Base-by-base conservation (phyloP, 805 yeast genomes). In the Schizosaccharomyces octosporus region DNA sequence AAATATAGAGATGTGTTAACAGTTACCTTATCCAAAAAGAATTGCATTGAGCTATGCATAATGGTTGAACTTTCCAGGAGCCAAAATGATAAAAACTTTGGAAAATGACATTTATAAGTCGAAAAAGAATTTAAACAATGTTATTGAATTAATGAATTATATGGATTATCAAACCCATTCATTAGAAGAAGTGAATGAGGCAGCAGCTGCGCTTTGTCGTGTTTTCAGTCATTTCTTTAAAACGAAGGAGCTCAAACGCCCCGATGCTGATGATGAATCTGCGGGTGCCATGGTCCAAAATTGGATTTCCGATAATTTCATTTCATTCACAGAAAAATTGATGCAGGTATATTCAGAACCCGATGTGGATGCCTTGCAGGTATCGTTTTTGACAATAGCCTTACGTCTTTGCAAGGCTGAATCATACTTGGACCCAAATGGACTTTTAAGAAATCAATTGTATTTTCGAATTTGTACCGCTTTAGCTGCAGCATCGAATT, bases 221-320 rank as follows among this genome's bases (percentile, higher is more conserved):
- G 67, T 76, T 9, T 84, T 83, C 67, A 78, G 78, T 62, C 68
- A 71, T 45, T 69, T 83, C 36, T 71, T 79, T 48, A 70, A 74
- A 57, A 70, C 74, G 3, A 77, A 76, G 0, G 67, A 70, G 21
- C 67, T 83, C 51, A 67, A 67, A 3, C 64, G 62, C n/a, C 48
- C 66, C 3, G 60, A 64, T 55, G 81, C 77, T 43, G 77, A 32
- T 21, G 55, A 54, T 7, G 15, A 29, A 13, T 43, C 62, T 19
- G 64, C 79, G 62, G 75, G 76, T 63, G 70, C 72, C 19, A 66
- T 76, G 7, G 77, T 82, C n/a, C 77, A 77, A 42, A 74, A 76
- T 65, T 85, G 95, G 90, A 69, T 86, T 48, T 74, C 74, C 62
- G 76, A 78, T 59, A 76, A 78, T 62, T 85, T 85, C 71, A 76